Conservation (phyloP, 768 basidiomycete genomes). For the Naganishia antarctica region DNA sequence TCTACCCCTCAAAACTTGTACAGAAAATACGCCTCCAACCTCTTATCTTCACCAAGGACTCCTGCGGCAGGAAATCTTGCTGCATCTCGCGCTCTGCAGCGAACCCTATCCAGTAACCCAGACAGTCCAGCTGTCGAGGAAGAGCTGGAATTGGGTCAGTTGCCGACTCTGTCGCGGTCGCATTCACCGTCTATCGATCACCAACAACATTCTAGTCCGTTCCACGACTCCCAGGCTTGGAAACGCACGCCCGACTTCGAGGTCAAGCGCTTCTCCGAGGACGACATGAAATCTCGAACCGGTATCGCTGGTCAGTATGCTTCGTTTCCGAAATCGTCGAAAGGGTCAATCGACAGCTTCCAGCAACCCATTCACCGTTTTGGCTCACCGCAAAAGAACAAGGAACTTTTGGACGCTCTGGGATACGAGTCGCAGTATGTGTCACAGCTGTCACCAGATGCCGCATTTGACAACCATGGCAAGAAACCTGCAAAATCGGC, state of each 20-base stretch:
- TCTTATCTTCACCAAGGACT: slow-evolving; percentile 17
- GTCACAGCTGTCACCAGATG: not conserved
- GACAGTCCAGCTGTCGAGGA: slow-evolving; percentile 7
- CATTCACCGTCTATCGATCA: not conserved
- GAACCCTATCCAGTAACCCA: slow-evolving; percentile 1
- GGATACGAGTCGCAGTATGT: slow-evolving; percentile 3
- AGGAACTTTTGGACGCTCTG: slow-evolving; percentile 5
- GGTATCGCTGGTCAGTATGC: not conserved
- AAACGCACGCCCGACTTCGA: not conserved
- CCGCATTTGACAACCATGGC: not conserved
- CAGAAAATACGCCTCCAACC: slow-evolving; percentile 12
- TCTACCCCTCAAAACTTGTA: slow-evolving; percentile 11
- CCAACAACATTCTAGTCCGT: slow-evolving; percentile 17
- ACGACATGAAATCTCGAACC: not conserved
- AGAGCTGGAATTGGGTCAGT: slow-evolving; percentile 24
- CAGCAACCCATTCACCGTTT: not conserved
- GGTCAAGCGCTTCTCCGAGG: not conserved
- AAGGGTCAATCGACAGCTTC: not conserved
- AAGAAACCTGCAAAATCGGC: not conserved
- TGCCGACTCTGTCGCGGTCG: not conserved
- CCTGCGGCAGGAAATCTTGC: slow-evolving; percentile 1
- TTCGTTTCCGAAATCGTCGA: not conserved
- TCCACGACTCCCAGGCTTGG: slow-evolving; percentile 24
- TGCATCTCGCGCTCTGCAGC: slow-evolving; percentile 7
- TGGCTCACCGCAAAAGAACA: slow-evolving; percentile 16